Evolutionary conservation across 352 stramenopile genomes (phyloP).

Genomic region (Phytophthora parvispora): DNA sequence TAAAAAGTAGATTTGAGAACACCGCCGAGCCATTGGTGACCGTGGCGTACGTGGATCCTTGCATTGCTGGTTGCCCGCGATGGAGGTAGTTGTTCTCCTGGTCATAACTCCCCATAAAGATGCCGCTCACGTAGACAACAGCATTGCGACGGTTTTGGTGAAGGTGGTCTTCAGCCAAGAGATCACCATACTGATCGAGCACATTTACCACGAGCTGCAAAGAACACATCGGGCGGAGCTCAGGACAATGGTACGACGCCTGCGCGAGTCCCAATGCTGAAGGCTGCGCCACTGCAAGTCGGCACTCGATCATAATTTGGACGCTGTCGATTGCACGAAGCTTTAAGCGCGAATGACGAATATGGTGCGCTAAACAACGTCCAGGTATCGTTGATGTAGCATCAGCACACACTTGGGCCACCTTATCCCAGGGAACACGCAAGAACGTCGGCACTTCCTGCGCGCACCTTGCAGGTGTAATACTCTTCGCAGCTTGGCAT

Average conservation of each 20-base stretch:
- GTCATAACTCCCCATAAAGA: slow-evolving; percentile 2
- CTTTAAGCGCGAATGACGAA: slow-evolving; percentile 23
- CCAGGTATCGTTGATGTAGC: slow-evolving; percentile 48
- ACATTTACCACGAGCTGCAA: slow-evolving; percentile 50
- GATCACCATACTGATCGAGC: slow-evolving; percentile 66
- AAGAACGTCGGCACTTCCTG: slow-evolving; percentile 34
- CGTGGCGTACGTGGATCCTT: slow-evolving; percentile 17
- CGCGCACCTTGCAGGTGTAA: slow-evolving; percentile 50
- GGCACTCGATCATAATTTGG: slow-evolving; percentile 43
- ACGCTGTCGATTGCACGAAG: slow-evolving; percentile 24
- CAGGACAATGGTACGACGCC: slow-evolving; percentile 55
- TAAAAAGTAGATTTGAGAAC: slow-evolving; percentile 56
- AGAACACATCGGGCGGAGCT: slow-evolving; percentile 56
- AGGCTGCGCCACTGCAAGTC: slow-evolving; percentile 26
- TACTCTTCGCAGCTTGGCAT: slow-evolving; percentile 41
- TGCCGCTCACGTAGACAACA: slow-evolving; percentile 31
- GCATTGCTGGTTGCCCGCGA: slow-evolving; percentile 14
- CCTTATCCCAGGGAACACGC: slow-evolving; percentile 32
- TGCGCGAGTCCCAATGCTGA: slow-evolving; percentile 52
- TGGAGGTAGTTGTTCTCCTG: not conserved
- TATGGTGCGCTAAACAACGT: slow-evolving; percentile 51
- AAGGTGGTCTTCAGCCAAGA: slow-evolving; percentile 34
- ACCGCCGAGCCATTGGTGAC: slow-evolving; percentile 50
- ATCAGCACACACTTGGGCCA: slow-evolving; percentile 46
- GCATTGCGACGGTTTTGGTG: not conserved